These are phyloP conservation scores for Beauveria medogensis DNA, from an alignment of 2,329 filamentous ascomycete genomes.

Conservation along the genomic window DNA sequence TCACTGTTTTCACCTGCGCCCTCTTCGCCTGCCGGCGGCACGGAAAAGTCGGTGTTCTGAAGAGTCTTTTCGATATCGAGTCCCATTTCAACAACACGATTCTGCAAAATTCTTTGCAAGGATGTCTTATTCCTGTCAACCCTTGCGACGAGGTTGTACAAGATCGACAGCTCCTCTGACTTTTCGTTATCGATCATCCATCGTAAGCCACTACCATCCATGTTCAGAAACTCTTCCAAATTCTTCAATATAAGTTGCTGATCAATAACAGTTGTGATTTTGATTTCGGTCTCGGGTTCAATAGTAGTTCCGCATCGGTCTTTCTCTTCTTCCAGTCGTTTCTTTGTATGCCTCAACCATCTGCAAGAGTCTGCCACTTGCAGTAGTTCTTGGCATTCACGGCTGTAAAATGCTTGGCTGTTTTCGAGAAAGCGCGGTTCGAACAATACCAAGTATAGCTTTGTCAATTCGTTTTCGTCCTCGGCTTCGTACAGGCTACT, in stretches of 20 bases:
- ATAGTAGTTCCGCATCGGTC: slow-evolving; percentile 79
- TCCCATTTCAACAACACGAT: slow-evolving; percentile 71
- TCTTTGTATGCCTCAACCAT: slow-evolving; percentile 71
- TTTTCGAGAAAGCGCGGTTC: slow-evolving; percentile 67
- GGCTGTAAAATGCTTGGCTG: slow-evolving; percentile 65
- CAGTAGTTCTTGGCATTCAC: slow-evolving; percentile 67
- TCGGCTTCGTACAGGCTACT: slow-evolving; percentile 79
- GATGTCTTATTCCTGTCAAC: slow-evolving; percentile 68
- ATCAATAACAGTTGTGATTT: slow-evolving; percentile 72
- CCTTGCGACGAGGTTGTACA: slow-evolving; percentile 71
- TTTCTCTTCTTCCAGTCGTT: slow-evolving; percentile 70
- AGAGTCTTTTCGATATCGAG: slow-evolving; percentile 69
- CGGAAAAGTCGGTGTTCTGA: slow-evolving; percentile 46
- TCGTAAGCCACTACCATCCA: slow-evolving; percentile 76
- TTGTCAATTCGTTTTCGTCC: slow-evolving; percentile 66
- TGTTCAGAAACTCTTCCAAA: slow-evolving; percentile 70
- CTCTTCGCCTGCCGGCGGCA: slow-evolving; percentile 36
- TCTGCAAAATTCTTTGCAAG: slow-evolving; percentile 62
- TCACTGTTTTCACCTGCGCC: slow-evolving; percentile 23
- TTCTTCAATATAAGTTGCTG: slow-evolving; percentile 69
- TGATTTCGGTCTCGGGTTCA: slow-evolving; percentile 60
- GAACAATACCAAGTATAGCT: slow-evolving; percentile 77
- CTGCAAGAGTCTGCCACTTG: slow-evolving; percentile 70
- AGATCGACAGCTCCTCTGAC: slow-evolving; percentile 65
- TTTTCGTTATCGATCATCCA: slow-evolving; percentile 91